phyloP scores from a whole-genome alignment of 257 asterid species.

The Solanum dulcamara region DNA sequence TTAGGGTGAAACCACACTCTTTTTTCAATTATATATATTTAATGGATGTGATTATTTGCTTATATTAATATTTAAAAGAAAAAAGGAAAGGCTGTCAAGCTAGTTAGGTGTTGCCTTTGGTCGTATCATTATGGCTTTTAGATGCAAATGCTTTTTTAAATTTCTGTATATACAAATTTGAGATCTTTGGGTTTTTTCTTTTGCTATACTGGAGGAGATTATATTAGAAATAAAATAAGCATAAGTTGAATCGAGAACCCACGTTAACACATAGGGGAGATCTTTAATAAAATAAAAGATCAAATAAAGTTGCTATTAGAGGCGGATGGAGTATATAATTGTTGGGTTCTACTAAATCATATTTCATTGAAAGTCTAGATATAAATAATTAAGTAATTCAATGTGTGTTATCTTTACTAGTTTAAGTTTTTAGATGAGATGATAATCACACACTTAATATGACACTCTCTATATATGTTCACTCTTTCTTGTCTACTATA shows the following conservation, averaged over 20 bases:
- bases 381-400: background rate
- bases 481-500: background rate
- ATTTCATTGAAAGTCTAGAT: background rate
- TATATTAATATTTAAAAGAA: background rate
- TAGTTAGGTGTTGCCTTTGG: background rate
- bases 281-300: background rate
- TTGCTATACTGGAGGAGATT: background rate
- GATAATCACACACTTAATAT: background rate
- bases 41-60: background rate
- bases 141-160: background rate
- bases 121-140: background rate
- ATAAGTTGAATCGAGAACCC: background rate
- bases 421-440: background rate
- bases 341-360: background rate
- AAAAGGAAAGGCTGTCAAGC: background rate
- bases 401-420: background rate
- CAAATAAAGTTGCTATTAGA: background rate
- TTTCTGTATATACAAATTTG: background rate
- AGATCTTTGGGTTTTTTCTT: background rate
- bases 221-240: background rate
- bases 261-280: slow-evolving; percentile 10
- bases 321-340: background rate
- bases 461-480: background rate
- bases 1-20: background rate
- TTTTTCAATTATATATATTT: background rate